Evolutionary conservation across 495 filamentous ascomycete genomes (phyloP).

Genomic region (Letharia columbiana): DNA sequence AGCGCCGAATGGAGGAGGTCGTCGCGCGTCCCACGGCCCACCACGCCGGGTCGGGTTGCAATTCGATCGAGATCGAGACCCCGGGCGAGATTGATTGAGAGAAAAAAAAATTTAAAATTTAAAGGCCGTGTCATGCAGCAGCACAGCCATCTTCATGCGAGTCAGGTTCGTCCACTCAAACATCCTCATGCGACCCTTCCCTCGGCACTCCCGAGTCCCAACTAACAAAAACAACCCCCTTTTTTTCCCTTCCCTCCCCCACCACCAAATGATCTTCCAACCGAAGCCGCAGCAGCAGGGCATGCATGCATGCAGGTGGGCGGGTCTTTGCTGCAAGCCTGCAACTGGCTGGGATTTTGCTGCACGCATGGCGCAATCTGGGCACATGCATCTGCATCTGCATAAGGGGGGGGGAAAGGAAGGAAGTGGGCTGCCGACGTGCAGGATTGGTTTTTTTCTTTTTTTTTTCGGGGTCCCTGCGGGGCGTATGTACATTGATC

Average conservation of each 20-base stretch:
- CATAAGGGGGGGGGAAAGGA: neutral
- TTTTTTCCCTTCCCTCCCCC: no score
- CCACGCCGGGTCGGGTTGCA: neutral
- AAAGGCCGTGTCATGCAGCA: slow-evolving; percentile 1
- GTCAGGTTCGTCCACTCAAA: neutral
- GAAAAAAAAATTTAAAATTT: neutral
- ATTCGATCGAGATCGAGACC: slow-evolving; percentile 8
- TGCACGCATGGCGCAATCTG: slow-evolving; percentile 6
- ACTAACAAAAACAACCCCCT: no score
- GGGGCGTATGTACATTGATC: neutral
- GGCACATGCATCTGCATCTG: slow-evolving; percentile 1
- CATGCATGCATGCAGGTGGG: neutral
- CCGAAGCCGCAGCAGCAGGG: no score
- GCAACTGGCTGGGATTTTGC: neutral
- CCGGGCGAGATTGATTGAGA: neutral
- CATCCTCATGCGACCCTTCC: neutral
- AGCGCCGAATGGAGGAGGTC: neutral
- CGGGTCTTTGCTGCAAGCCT: neutral
- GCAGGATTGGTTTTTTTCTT: no score
- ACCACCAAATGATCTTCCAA: no score
- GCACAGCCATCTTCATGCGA: neutral
- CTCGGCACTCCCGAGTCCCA: neutral
- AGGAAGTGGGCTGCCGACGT: no score
- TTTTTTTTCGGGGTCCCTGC: no score
- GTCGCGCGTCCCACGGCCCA: neutral